Conservation (phyloP, 2,329 filamentous ascomycete genomes). For the Monilinia fructigena region DNA sequence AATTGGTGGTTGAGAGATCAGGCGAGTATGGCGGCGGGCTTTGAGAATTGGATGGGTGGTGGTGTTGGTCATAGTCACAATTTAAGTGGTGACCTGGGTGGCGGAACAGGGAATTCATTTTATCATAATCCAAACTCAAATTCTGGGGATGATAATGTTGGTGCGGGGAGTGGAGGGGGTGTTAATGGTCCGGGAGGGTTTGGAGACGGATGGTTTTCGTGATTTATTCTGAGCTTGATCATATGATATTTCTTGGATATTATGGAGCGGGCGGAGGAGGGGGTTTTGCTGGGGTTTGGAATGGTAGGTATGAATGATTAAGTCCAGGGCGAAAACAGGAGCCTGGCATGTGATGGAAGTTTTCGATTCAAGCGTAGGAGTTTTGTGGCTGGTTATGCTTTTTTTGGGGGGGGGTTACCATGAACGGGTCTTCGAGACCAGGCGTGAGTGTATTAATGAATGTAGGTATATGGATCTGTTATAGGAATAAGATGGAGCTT, state of each 20-base stretch:
- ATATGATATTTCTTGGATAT: neutral
- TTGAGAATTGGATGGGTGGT: slow-evolving; percentile 57
- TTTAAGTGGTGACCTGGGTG: neutral
- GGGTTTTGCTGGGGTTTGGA: neutral
- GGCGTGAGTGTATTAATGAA: no score
- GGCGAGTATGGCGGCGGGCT: slow-evolving; percentile 56
- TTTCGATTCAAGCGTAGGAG: neutral
- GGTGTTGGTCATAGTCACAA: slow-evolving; percentile 1
- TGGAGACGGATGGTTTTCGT: neutral
- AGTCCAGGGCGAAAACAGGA: neutral
- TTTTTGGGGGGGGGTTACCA: no score
- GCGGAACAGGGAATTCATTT: neutral
- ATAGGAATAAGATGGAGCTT: no score
- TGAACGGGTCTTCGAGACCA: no score
- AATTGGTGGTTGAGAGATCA: slow-evolving; percentile 66
- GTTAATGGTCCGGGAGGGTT: neutral
- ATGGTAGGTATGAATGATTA: neutral
- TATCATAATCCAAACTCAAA: slow-evolving; percentile 1
- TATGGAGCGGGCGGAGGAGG: neutral
- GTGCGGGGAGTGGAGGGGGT: neutral
- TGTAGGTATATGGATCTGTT: no score
- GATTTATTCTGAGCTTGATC: neutral
- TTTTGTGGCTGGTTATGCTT: neutral
- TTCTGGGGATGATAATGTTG: neutral
- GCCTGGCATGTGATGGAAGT: neutral